Evolutionary conservation across 1,284 basidiomycete genomes (phyloP), one percentile per base, ranked within the genome.

Genomic region (Pseudozyma sp.): DNA sequence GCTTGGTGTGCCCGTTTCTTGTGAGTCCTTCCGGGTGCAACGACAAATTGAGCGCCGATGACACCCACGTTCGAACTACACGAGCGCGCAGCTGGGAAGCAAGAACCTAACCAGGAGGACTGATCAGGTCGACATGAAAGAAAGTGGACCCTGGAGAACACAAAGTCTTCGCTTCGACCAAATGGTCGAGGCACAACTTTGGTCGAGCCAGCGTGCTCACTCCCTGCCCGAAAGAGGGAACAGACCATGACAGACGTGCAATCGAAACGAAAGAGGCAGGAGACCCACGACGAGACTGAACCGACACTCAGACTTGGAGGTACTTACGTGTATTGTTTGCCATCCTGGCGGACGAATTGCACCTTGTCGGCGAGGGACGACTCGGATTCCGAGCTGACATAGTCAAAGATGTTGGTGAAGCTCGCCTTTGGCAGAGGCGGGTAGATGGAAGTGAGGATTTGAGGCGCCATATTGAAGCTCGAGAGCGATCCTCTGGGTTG

Each of bases 331-430:
- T 35, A 68, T 45, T 68, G 45, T 39, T 65, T 73, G 53, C 70
- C 70, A 30, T 73, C 70, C 54, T 73, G 70, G 37, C 70, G 65
- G 24, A 73, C 70, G 37, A 73, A 73, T 19, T 68, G 65, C 13
- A 73, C 61, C 70, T 73, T 68, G 65, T 68, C 61, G 45, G 70
- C 70, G 43, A 73, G 70, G 49, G 39, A 59, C 29, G 56, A 42
- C 39, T 73, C 70, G 19, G 65, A 73, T 33, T 68, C 57, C 39
- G 65, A 73, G 70, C 65, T 73, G 65, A 73, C 70, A 44, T 73
- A 73, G 66, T 73, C 70, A 53, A 73, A 73, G 57, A 73, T 68
- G 70, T 73, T 73, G 7, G 66, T 30, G 58, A 68, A 74, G 66
- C 70, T 74, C 42, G 70, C 61, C 62, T 65, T 68, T 45, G 70